Conservation (phyloP, 192 early-diverging fungal species). For the Chytriomyces sp. region DNA sequence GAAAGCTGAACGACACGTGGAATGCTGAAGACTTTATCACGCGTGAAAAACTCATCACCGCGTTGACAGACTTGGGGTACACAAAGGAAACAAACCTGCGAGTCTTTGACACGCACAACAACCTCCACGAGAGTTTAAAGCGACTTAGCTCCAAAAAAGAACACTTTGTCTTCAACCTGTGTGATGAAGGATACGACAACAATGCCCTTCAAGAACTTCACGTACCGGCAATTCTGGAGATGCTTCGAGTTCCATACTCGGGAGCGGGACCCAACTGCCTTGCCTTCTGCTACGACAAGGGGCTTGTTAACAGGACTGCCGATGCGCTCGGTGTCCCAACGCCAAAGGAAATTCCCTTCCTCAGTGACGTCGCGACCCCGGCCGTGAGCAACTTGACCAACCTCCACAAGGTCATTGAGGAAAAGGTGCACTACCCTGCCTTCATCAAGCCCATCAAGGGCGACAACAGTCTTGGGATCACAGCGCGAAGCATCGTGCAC, state of each 20-base stretch:
- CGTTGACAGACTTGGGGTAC: conserved; percentile 46
- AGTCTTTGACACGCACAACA: conserved; percentile 47
- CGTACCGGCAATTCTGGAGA: conserved; percentile 59
- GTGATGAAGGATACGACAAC: conserved; percentile 64
- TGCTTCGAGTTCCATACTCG: conserved; percentile 55
- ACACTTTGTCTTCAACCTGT: conserved; percentile 59
- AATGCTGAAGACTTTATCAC: conserved; percentile 61
- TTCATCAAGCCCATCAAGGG: conserved; percentile 65
- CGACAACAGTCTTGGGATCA: conserved; percentile 66
- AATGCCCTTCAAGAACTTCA: conserved; percentile 62
- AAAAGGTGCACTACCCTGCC: conserved; percentile 54
- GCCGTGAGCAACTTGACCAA: conserved; percentile 28
- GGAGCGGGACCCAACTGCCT: conserved; percentile 63
- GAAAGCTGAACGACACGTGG: conserved; percentile 65
- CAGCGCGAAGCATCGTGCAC: conserved; percentile 51
- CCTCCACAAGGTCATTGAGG: conserved; percentile 34
- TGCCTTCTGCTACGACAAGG: conserved; percentile 63
- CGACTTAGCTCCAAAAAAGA: conserved; percentile 29
- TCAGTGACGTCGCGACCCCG: conserved; percentile 35
- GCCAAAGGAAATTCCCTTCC: conserved; percentile 52
- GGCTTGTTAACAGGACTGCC: conserved; percentile 59
- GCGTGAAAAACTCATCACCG: conserved; percentile 46
- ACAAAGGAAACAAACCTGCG: conserved; percentile 32
- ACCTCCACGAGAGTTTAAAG: conserved; percentile 24
- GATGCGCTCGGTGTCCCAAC: conserved; percentile 60